A percentile compares a stretch with the other conserved stretches of the same genome.
Evolutionary conservation across 2,329 filamentous ascomycete species (phyloP).

Genomic region (Lasiodiplodia sp.): DNA sequence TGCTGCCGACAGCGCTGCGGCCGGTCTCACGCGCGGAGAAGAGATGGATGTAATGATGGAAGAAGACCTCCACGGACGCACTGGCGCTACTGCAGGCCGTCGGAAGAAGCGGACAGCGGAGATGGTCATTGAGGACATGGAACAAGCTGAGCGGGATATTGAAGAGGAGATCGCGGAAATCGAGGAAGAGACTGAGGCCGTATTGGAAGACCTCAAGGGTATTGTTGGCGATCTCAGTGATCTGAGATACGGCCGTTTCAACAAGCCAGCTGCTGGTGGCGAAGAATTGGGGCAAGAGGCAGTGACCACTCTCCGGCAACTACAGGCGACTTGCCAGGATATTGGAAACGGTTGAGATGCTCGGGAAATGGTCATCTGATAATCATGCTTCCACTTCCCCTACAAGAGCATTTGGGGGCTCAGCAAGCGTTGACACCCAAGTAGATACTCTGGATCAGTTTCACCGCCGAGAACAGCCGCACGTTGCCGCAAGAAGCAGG

Average conservation of each 20-base stretch:
- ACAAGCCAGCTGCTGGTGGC: constrained; percentile 60
- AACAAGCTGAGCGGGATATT: constrained; percentile 69
- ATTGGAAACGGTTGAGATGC: constrained; percentile 4
- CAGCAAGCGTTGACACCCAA: not conserved
- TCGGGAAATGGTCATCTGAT: not conserved
- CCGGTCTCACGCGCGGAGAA: constrained; percentile 59
- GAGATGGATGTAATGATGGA: constrained; percentile 63
- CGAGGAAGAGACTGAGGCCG: constrained; percentile 67
- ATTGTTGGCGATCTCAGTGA: constrained; percentile 80
- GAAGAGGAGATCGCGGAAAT: constrained; percentile 72
- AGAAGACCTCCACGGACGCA: constrained; percentile 43
- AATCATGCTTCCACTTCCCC: not conserved
- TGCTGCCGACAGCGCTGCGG: constrained; percentile 61
- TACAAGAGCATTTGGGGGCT: not conserved
- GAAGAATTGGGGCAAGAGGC: constrained; percentile 70
- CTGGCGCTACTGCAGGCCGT: constrained; percentile 53
- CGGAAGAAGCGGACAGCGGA: constrained; percentile 65
- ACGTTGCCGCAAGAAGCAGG: not conserved
- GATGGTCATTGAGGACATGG: constrained; percentile 73
- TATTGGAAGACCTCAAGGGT: constrained; percentile 68
- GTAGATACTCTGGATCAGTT: not conserved
- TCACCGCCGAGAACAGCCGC: too few species aligned
- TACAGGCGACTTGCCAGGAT: constrained; percentile 66
- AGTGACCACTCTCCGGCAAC: constrained; percentile 68
- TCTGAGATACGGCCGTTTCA: constrained; percentile 78